These are phyloP conservation scores for Globisporangium recalcitrans DNA, from an alignment of 352 stramenopile genomes.

Conservation along the genomic window DNA sequence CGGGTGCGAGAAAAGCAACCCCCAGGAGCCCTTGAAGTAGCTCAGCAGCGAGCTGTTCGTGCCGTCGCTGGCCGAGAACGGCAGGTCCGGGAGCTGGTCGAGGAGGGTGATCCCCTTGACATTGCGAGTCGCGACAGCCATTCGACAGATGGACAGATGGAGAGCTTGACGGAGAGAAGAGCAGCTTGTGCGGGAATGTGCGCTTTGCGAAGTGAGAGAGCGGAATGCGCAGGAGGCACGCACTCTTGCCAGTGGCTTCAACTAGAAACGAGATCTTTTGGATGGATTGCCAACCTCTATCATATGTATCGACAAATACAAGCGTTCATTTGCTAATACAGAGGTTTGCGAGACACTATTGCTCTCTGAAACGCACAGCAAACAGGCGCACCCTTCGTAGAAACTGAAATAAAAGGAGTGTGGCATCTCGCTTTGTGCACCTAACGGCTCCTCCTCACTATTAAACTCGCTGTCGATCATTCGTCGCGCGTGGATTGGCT, in stretches of 20 bases:
- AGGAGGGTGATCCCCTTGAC: conserved; percentile 8
- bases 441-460: not conserved
- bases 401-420: not conserved
- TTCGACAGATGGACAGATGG: not conserved
- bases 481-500: not conserved
- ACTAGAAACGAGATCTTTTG: not conserved
- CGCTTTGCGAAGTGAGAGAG: conserved; percentile 4
- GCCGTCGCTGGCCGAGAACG: conserved; percentile 36
- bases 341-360: no score
- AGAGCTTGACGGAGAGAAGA: not conserved
- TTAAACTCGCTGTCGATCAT: not conserved
- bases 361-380: no score
- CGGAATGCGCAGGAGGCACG: no score
- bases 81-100: conserved; percentile 14
- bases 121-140: conserved; percentile 7
- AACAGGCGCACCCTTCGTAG: not conserved
- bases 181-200: not conserved
- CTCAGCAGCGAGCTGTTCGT: conserved; percentile 40
- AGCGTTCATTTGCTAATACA: no score
- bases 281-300: not conserved
- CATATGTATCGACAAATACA: not conserved
- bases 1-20: conserved; percentile 77
- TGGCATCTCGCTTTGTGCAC: not conserved
- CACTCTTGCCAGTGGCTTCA: not conserved
- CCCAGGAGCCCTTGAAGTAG: conserved; percentile 62